Evolutionary conservation across 805 yeast genomes (phyloP).

Genomic region (Suhomyces kilbournensis): DNA sequence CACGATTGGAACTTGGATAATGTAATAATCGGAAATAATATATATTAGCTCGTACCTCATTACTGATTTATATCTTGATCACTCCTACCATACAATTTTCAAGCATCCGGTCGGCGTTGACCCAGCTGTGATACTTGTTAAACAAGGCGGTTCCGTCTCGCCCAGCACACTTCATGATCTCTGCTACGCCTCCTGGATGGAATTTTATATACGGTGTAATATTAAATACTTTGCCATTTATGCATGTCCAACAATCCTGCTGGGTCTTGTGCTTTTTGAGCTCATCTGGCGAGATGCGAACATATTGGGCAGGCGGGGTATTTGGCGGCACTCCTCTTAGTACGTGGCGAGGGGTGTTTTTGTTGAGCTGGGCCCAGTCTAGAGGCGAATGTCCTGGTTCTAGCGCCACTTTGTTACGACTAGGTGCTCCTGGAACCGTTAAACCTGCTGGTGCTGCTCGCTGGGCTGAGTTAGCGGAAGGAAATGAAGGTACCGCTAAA

Average conservation of each 20-base stretch:
- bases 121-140: conserved; percentile 69
- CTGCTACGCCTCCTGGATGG: conserved; percentile 91
- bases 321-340: conserved; percentile 52
- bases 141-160: conserved; percentile 76
- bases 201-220: conserved; percentile 78
- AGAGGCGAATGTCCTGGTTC: conserved; percentile 81
- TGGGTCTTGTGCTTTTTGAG: conserved; percentile 53
- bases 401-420: conserved; percentile 52
- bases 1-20: conserved; percentile 65
- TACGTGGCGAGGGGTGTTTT: conserved; percentile 40
- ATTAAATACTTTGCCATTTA: conserved; percentile 80
- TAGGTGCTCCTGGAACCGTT: conserved; percentile 10
- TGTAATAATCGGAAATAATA: conserved; percentile 42
- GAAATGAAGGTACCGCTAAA: conserved; percentile 15
- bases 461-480: conserved; percentile 37
- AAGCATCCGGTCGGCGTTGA: conserved; percentile 77
- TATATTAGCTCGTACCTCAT: neutral
- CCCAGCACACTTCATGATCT: conserved; percentile 78
- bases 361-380: conserved; percentile 74
- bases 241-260: conserved; percentile 84
- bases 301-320: conserved; percentile 50
- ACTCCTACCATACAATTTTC: conserved; percentile 77
- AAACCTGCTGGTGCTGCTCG: conserved; percentile 19
- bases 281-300: conserved; percentile 55
- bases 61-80: conserved; percentile 9